phyloP scores from a whole-genome alignment of 2,329 filamentous ascomycete species.

The Alternaria novae-zelandiae region DNA sequence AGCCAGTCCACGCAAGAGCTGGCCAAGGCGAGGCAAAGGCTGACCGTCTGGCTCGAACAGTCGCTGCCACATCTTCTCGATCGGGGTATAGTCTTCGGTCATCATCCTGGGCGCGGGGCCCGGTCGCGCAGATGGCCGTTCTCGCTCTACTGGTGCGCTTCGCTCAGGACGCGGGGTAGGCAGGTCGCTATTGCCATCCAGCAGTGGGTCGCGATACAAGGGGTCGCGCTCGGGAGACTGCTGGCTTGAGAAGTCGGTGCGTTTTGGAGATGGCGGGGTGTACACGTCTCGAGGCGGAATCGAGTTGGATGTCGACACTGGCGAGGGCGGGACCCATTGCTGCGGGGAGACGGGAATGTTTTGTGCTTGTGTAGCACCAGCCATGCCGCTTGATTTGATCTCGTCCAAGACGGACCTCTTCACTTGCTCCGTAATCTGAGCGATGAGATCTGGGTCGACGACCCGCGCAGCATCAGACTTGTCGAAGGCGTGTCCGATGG shows the following conservation, averaged over 20 bases:
- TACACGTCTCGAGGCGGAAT: constrained; percentile 57
- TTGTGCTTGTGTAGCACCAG: constrained; percentile 36
- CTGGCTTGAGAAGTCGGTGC: constrained; percentile 38
- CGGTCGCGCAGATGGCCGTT: constrained; percentile 35
- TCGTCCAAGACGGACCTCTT: constrained; percentile 52
- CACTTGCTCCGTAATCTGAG: constrained; percentile 67
- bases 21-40: constrained; percentile 70
- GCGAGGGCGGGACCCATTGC: constrained; percentile 48
- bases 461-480: constrained; percentile 57
- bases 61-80: constrained; percentile 76
- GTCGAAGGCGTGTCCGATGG: constrained; percentile 63
- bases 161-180: constrained; percentile 36
- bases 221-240: constrained; percentile 48
- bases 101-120: constrained; percentile 35
- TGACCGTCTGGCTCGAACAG: constrained; percentile 73
- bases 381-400: constrained; percentile 55
- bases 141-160: constrained; percentile 34
- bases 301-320: constrained; percentile 55
- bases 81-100: constrained; percentile 48
- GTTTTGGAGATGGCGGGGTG: constrained; percentile 62
- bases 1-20: constrained; percentile 76
- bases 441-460: constrained; percentile 66
- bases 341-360: constrained; percentile 45
- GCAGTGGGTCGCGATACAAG: constrained; percentile 36
- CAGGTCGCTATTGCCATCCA: constrained; percentile 39